Evolutionary conservation across 768 basidiomycete species (phyloP), one percentile per base, ranked within the genome.

Genomic region (Rhizopogon roseolus): DNA sequence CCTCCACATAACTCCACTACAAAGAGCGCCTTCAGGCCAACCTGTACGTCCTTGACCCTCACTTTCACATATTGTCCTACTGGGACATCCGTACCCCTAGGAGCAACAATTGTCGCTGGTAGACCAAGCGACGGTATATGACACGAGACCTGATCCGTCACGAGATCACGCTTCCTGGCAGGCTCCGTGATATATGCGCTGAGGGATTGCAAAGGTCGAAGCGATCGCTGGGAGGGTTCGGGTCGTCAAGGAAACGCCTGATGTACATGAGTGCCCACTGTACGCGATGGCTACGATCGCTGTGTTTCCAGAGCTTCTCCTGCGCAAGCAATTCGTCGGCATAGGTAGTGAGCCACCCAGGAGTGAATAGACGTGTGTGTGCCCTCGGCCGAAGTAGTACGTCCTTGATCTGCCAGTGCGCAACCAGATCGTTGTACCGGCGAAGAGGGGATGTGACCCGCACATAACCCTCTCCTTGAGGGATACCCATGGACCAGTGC

Each of bases 331-430:
- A 62, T 38, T 77, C 64, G 1, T 68, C 58, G 8, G 69, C 74
- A 53, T 81, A 73, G 10, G 63, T 66, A 61, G 70, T 64, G 62
- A 91, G 60, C 66, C 76, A 78, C 29, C 73, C 69, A 3, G 60
- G 45, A 29, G 72, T 71, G 61, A 88, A 85, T 4, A 76, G 66
- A 4, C 76, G 71, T 2, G 65, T 62, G 43, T 53, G 54, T 5
- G 73, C 67, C 37, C 54, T 58, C 6, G 64, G 66, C 11, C 66
- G 69, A 6, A 88, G 71, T 10, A 98, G 69, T 5, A 80, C 81
- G 48, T 85, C 74, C 64, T 97, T 95, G 69, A 99, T 82, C 67
- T 98, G 95, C 93, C 94, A 99, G 71, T 98, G 97, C 9, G 74
- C 72, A 11, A 94, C 66, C 53, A 97, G 66, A 68, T 99, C 97